These are phyloP conservation scores for Boletus edulis DNA, from an alignment of 768 basidiomycete species.

Conservation along the genomic window DNA sequence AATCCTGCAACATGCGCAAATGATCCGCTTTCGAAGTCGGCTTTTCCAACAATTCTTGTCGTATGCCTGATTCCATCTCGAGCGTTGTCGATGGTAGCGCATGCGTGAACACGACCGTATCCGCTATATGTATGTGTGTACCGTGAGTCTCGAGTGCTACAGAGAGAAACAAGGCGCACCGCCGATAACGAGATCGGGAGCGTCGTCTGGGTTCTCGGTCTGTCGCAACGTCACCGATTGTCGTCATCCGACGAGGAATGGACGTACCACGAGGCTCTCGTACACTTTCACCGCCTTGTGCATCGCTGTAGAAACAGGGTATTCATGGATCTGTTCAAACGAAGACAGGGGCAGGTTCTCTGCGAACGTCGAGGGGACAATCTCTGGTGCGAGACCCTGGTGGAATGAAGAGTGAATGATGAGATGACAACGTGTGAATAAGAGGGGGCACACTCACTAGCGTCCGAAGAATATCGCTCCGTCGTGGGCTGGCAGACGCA, in stretches of 20 bases:
- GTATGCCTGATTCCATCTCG: constrained; percentile 38
- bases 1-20: constrained; percentile 79
- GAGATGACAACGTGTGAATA: neutral
- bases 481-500: constrained; percentile 83
- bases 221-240: constrained; percentile 16
- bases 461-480: constrained; percentile 77
- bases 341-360: constrained; percentile 69
- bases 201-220: constrained; percentile 58
- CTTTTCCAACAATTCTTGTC: constrained; percentile 87
- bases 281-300: constrained; percentile 89
- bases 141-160: too few relatives aligned
- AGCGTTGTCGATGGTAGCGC: constrained; percentile 55
- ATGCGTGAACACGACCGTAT: constrained; percentile 92
- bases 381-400: constrained; percentile 65
- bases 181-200: constrained; percentile 78
- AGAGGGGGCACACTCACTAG: constrained; percentile 44
- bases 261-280: constrained; percentile 66
- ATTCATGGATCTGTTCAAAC: constrained; percentile 72
- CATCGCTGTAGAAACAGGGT: constrained; percentile 72
- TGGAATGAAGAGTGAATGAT: neutral
- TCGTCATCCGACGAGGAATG: neutral
- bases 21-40: constrained; percentile 78
- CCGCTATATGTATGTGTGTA: constrained; percentile 50
- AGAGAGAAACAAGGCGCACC: constrained; percentile 38
- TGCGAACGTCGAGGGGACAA: constrained; percentile 74